Base-by-base conservation (phyloP, 208 protist genomes). In the Acanthamoeba triangularis region DNA sequence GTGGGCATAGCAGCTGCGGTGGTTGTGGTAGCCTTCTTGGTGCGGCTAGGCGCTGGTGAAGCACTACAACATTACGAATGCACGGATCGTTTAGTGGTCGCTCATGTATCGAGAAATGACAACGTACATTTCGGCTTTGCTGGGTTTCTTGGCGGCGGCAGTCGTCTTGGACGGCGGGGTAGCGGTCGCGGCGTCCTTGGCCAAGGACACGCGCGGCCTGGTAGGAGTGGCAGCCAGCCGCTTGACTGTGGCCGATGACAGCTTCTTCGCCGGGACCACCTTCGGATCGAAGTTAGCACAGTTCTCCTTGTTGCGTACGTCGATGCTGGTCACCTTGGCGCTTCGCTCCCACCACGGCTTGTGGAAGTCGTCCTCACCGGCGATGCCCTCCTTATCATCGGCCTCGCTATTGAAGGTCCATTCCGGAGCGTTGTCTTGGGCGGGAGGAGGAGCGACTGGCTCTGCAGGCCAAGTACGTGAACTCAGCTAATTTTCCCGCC, bases 291-390 rank as follows among this genome's bases (percentile, higher is more conserved):
- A 82, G 74, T 82, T 82, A 14, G 41, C 23, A 18, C 4, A 25
- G 30, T 82, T 82, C 41, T 82, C 74, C 74, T 82, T 82, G 41
- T 49, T 49, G 37, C 63, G 63, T 2, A 35, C 6, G n/a, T n/a
- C 63, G 63, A 37, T 5, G 63, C 63, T 28, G n/a, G 63, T 28
- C 33, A 41, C 23, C 35, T 49, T 49, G 37, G 37, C 33, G 74
- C 67, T 82, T 52, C 74, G 74, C 6, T 82, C 74, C 74, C 74
- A 82, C 74, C 74, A 82, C 20, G 74, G 74, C 30, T 82, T 82
- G 74, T 82, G 37, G 20, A 13, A 1, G 20, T 49, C 74, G 23
- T 82, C 41, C 74, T 82, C 74, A 11, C 49, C 74, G 5, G 13
- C 18, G 3, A 74, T 37, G 23, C 3, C 13, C 11, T 82, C 41